Evolutionary conservation across 345 rosid genomes (phyloP).

Genomic region (Rhodamnia argentea): DNA sequence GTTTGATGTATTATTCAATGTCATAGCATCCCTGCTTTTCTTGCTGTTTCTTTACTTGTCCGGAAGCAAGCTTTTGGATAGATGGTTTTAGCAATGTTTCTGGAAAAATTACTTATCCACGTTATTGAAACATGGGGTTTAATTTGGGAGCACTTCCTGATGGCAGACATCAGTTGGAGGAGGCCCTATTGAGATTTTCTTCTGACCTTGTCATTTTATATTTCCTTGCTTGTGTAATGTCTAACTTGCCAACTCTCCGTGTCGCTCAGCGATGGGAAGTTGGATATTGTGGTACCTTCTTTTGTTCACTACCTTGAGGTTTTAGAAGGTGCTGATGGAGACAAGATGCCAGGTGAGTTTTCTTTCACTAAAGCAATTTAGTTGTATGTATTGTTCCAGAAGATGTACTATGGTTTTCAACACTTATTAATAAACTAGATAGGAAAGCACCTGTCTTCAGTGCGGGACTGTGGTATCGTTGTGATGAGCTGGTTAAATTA

Average conservation of each 20-base stretch:
- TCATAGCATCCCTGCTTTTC: not conserved
- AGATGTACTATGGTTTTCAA: not conserved
- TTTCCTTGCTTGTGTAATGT: not conserved
- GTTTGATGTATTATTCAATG: not conserved
- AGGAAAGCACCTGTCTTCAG: not conserved
- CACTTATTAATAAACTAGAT: not conserved
- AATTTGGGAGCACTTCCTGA: not conserved
- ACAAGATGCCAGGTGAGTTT: constrained; percentile 82
- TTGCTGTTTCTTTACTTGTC: not conserved
- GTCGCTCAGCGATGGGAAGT: constrained; percentile 82
- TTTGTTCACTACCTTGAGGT: constrained; percentile 98
- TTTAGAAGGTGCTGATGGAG: constrained; percentile 98
- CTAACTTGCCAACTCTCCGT: not conserved
- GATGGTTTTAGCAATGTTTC: not conserved
- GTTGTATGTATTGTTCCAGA: too few relatives aligned
- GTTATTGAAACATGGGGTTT: not conserved
- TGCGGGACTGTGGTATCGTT: not conserved
- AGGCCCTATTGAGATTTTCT: not conserved
- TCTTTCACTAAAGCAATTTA: not conserved
- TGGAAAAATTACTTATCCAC: not conserved
- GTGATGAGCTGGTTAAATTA: not conserved
- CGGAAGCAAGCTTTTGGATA: not conserved
- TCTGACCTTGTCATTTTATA: not conserved
- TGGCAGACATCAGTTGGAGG: not conserved
- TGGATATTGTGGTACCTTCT: constrained; percentile 93